A percentile compares a stretch with the other conserved stretches of the same genome.
Conservation (phyloP, 192 early-diverging fungal genomes). For the Pecoramyces ruminantium region DNA sequence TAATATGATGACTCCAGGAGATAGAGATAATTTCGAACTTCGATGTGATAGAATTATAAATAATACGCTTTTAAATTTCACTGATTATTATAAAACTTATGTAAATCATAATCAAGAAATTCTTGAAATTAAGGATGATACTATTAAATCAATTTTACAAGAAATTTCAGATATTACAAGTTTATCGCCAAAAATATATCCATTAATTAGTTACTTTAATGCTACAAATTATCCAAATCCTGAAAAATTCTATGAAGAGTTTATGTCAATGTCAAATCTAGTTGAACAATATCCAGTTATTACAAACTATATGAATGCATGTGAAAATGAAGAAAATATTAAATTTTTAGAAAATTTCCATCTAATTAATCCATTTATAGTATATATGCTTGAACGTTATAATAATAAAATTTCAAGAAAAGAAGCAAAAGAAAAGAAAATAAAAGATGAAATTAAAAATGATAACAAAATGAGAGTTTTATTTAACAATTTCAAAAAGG, state of each 20-base stretch:
- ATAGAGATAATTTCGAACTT: not conserved
- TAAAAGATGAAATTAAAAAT: not conserved
- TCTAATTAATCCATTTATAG: not conserved
- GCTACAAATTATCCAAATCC: not conserved
- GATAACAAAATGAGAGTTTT: not conserved
- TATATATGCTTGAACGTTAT: not conserved
- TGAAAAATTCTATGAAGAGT: not conserved
- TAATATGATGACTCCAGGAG: not conserved
- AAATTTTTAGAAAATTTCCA: not conserved
- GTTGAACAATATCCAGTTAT: not conserved
- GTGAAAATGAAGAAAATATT: not conserved
- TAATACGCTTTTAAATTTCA: not conserved
- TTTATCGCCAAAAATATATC: not conserved
- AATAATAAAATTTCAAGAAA: not conserved
- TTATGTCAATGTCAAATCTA: not conserved
- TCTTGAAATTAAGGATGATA: not conserved
- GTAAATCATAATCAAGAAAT: not conserved
- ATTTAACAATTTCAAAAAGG: not conserved
- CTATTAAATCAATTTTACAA: not conserved
- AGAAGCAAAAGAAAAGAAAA: not conserved
- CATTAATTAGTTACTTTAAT: not conserved
- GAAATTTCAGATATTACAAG: not conserved
- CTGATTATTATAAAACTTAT: not conserved
- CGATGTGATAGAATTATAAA: not conserved
- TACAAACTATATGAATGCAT: not conserved